These are phyloP conservation scores for Fraxinus sp. DNA, from an alignment of 305 asterid species.

Conservation along the genomic window DNA sequence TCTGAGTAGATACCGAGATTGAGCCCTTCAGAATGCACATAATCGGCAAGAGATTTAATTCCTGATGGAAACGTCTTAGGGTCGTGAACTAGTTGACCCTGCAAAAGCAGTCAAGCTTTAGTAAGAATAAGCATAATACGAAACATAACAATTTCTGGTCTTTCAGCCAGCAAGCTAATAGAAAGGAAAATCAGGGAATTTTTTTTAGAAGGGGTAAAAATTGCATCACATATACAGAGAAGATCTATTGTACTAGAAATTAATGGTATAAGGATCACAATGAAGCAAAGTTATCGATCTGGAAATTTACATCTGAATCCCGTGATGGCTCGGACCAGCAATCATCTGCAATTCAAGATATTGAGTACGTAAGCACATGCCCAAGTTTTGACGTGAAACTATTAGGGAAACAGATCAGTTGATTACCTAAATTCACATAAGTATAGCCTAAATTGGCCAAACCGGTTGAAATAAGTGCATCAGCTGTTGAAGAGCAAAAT, in stretches of 20 bases:
- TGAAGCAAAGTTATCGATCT: slow-evolving; percentile 8
- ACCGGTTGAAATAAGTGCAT: slow-evolving; percentile 86
- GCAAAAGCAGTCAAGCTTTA: slow-evolving; percentile 28
- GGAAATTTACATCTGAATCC: slow-evolving; percentile 48
- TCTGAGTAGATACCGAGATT: slow-evolving; percentile 94
- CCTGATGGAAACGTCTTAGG: slow-evolving; percentile 79
- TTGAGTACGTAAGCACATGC: slow-evolving; percentile 11
- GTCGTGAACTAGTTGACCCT: slow-evolving; percentile 74
- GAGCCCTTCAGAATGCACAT: slow-evolving; percentile 82
- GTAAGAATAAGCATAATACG: neutral
- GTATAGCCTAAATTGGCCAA: slow-evolving; percentile 78
- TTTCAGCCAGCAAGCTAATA: neutral
- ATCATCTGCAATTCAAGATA: slow-evolving; percentile 63
- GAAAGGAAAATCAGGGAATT: neutral
- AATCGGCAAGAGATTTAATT: slow-evolving; percentile 81
- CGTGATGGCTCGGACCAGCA: slow-evolving; percentile 81
- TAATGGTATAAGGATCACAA: neutral
- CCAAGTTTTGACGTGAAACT: slow-evolving; percentile 9
- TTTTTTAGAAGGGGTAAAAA: neutral
- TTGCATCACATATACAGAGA: neutral
- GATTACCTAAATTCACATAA: slow-evolving; percentile 79
- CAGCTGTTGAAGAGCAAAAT: slow-evolving; percentile 54
- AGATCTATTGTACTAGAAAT: slow-evolving; percentile 10
- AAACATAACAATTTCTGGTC: neutral
- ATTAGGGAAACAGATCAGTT: slow-evolving; percentile 3